Conservation (phyloP, 768 basidiomycete genomes). For the Suillus cothurnatus region DNA sequence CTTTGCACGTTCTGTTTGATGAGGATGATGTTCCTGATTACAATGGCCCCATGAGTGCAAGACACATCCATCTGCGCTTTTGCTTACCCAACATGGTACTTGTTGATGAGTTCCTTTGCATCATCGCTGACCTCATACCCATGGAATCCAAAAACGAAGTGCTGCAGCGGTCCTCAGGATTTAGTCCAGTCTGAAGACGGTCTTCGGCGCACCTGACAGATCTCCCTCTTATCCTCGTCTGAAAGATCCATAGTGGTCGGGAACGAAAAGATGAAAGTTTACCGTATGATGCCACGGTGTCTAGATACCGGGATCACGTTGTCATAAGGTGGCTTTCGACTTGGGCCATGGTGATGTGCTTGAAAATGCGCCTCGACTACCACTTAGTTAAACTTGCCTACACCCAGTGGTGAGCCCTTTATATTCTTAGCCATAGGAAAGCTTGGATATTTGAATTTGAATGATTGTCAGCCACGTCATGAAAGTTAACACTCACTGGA, state of each 20-base stretch:
- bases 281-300: background rate
- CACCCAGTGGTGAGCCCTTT: background rate
- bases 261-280: background rate
- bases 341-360: background rate
- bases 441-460: too few relatives aligned
- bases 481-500: too few relatives aligned
- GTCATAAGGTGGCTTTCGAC: background rate
- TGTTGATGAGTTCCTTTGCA: conserved; percentile 55
- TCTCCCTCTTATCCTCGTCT: conserved; percentile 43
- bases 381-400: too few relatives aligned
- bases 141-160: conserved; percentile 74
- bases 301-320: background rate
- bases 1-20: conserved; percentile 70
- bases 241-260: conserved; percentile 18
- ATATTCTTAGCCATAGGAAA: too few relatives aligned
- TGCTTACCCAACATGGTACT: conserved; percentile 60
- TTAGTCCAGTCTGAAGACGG: background rate
- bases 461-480: too few relatives aligned
- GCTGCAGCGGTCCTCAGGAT: conserved; percentile 38
- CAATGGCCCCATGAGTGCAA: background rate
- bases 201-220: conserved; percentile 42
- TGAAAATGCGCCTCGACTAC: background rate
- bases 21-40: conserved; percentile 54
- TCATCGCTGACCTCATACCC: conserved; percentile 54
- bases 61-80: background rate